Evolutionary conservation across 352 stramenopile species (phyloP), one percentile per base, ranked within the genome.

Genomic region (Phytophthora constricta): DNA sequence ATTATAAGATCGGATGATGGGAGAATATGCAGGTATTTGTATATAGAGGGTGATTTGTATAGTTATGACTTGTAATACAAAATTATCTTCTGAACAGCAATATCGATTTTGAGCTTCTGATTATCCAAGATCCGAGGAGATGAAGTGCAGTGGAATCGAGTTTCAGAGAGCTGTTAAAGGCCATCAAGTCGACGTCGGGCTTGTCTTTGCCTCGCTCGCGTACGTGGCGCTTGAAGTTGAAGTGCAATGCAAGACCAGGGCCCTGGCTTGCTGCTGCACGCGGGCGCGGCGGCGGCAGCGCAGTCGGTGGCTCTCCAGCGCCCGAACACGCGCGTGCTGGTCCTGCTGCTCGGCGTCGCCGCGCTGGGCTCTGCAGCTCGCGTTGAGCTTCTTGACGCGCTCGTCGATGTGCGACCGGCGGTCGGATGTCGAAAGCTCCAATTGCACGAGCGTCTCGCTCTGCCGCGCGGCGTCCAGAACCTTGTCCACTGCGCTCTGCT

Each of bases 371-470:
- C 23, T 28, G 37, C 76, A 26, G 22, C 41, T 28, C 28, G 14
- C 28, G 26, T 77, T 81, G 14, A 79, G 48, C 31, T 23, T 45
- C 16, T 51, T 23, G 11, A 81, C 46, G 9, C 34, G 13, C 11
- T 73, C 59, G 3, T 49, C 63, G 4, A 48, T 68, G 39, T 45
- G 58, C 9, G 58, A n/a, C 4, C 42, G 37, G 22, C 22, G 50
- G 1, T 48, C 25, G 5, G 20, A 54, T 14, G 70, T 73, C 31
- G 16, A 39, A 39, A 82, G 46, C 61, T 80, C 67, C 41, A 82
- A 28, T 5, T 72, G 68, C 26, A 70, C 61, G 7, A 82, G 62
- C 26, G 74, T 72, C 11, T 34, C 48, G 45, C 71, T 82, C 52
- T 65, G 31, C 22, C 70, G 68, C 23, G 64, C 50, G 23, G 53